Conservation (phyloP, 2,329 filamentous ascomycete species). For the Stemphylium vesicarium region DNA sequence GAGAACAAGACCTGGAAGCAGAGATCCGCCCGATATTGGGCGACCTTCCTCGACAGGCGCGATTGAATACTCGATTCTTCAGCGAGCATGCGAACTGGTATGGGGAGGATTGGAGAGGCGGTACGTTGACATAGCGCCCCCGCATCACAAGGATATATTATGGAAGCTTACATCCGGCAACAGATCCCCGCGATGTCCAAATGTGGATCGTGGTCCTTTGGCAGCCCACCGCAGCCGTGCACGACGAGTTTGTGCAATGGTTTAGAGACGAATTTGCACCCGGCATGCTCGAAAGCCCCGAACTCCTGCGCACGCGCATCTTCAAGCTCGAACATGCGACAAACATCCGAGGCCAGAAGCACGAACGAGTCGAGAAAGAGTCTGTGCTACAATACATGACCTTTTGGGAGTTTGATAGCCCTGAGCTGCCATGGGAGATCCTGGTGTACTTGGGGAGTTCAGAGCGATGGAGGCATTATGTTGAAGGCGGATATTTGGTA, state of each 20-base stretch:
- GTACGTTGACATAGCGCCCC: conserved; percentile 5
- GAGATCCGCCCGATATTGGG: conserved; percentile 7
- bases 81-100: conserved; percentile 12
- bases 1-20: conserved; percentile 13
- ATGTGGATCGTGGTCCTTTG: conserved; percentile 21
- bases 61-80: conserved; percentile 15
- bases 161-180: conserved; percentile 1
- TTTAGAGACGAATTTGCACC: conserved; percentile 17
- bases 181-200: conserved; percentile 18
- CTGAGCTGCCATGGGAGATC: conserved; percentile 25
- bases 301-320: conserved; percentile 19
- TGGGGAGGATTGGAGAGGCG: conserved; percentile 18
- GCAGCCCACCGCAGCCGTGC: conserved; percentile 11
- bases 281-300: conserved; percentile 22
- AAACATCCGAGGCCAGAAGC: conserved; percentile 2
- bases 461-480: conserved; percentile 21
- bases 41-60: conserved; percentile 11
- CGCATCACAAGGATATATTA: neutral
- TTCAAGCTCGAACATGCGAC: conserved; percentile 22
- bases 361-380: conserved; percentile 2
- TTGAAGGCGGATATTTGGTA: conserved; percentile 18
- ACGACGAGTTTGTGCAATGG: conserved; percentile 22
- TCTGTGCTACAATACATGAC: conserved; percentile 22
- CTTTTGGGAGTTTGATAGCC: conserved; percentile 23
- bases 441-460: conserved; percentile 22